Evolutionary conservation across 257 asterid species (phyloP).

Genomic region (Solanum pimpinellifolium): DNA sequence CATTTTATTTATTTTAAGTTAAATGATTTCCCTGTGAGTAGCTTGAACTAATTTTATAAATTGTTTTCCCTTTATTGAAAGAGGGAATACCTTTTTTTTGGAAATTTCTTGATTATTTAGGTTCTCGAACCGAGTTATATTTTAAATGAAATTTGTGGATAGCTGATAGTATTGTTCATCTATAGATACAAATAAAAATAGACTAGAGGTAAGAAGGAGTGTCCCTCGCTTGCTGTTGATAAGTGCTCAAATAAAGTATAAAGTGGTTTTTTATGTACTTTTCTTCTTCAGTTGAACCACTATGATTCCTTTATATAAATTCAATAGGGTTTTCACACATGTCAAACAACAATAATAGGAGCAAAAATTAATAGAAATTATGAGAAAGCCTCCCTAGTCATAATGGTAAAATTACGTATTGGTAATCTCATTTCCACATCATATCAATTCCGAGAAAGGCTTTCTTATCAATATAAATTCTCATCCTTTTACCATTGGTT

Average conservation of each 20-base stretch:
- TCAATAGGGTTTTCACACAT: background rate
- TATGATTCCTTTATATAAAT: no score
- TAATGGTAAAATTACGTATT: no score
- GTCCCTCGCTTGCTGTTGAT: no score
- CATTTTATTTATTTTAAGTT: no score
- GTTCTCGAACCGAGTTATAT: background rate
- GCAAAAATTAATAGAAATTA: background rate
- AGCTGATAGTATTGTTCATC: background rate
- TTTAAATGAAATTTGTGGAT: background rate
- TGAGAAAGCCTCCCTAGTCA: background rate
- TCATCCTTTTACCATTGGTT: background rate
- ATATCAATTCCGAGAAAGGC: background rate
- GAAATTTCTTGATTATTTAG: no score
- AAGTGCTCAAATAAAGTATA: no score
- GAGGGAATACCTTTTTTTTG: background rate
- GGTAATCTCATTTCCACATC: background rate
- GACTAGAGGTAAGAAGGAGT: background rate
- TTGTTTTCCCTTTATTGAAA: no score
- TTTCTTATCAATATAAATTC: background rate
- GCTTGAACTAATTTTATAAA: background rate
- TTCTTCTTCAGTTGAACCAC: no score
- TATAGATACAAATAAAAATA: background rate
- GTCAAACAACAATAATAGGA: background rate
- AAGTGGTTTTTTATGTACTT: no score
- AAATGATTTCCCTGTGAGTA: background rate